Evolutionary conservation across 2,329 filamentous ascomycete genomes (phyloP).

Genomic region (Sclerotinia minor): DNA sequence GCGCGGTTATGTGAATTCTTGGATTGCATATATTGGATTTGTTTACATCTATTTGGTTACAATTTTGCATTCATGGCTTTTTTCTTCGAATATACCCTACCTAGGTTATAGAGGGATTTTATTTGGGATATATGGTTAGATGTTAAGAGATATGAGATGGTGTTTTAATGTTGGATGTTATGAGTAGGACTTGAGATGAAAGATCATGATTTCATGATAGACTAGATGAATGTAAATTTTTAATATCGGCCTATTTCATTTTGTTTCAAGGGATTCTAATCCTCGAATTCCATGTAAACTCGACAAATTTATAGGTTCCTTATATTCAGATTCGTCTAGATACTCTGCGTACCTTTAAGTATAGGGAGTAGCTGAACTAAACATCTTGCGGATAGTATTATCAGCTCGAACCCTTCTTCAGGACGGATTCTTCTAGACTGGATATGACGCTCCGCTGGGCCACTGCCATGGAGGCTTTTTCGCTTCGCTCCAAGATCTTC

Average conservation of each 20-base stretch:
- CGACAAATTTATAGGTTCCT: no score
- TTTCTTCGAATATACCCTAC: constrained; percentile 11
- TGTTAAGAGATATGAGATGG: background rate
- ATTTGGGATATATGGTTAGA: background rate
- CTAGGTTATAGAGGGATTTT: background rate
- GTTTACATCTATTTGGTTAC: background rate
- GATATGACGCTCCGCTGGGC: background rate
- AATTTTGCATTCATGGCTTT: background rate
- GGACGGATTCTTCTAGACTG: background rate
- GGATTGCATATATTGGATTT: constrained; percentile 5
- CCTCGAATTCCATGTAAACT: no score
- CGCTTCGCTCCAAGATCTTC: background rate
- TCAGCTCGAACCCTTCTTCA: no score
- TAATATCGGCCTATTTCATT: background rate
- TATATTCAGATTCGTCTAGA: no score
- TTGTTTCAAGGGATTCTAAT: background rate
- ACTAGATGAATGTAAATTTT: background rate
- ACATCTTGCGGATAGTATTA: background rate
- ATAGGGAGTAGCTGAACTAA: no score
- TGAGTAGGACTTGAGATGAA: background rate
- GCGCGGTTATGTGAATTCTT: constrained; percentile 38
- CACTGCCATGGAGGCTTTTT: constrained; percentile 7
- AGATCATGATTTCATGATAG: constrained; percentile 14
- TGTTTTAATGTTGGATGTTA: background rate
- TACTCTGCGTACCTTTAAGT: no score